phyloP scores from a whole-genome alignment of 2,329 filamentous ascomycete species.

The Aspergillus candidus region DNA sequence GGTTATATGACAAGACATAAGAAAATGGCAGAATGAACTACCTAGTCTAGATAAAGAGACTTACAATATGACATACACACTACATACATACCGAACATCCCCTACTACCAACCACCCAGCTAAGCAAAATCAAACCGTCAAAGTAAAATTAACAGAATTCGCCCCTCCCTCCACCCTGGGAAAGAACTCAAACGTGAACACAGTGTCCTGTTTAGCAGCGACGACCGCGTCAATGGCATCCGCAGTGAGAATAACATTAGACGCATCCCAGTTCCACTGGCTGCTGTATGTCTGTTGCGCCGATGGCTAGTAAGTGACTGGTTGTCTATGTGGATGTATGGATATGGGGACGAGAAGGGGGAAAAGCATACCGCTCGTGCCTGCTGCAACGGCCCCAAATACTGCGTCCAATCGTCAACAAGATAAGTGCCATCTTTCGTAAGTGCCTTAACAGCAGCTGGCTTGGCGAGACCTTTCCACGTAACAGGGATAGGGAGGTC shows the following conservation, averaged over 20 bases:
- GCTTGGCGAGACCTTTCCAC: slow-evolving; percentile 46
- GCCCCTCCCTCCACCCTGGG: slow-evolving; percentile 40
- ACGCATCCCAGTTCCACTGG: slow-evolving; percentile 49
- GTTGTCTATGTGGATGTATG: background rate
- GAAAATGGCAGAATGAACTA: background rate
- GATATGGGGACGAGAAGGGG: background rate
- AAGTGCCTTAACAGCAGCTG: slow-evolving; percentile 49
- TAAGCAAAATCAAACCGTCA: slow-evolving; percentile 31
- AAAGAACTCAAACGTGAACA: slow-evolving; percentile 52
- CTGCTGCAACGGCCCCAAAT: slow-evolving; percentile 48
- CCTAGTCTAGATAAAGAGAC: background rate
- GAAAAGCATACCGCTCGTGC: slow-evolving; percentile 29
- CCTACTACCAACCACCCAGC: background rate
- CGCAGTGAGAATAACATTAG: slow-evolving; percentile 43
- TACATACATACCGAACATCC: background rate
- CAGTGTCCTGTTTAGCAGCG: slow-evolving; percentile 38
- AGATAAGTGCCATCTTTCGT: slow-evolving; percentile 46
- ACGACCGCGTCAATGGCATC: slow-evolving; percentile 45
- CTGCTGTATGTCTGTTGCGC: slow-evolving; percentile 40
- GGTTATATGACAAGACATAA: no score
- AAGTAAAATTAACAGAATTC: slow-evolving; percentile 47
- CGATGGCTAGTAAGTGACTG: no score
- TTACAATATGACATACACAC: background rate
- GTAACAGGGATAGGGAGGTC: slow-evolving; percentile 47
- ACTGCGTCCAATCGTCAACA: slow-evolving; percentile 53